Percentiles rank a stretch among this genome's conserved stretches.
phyloP scores from a whole-genome alignment of 2,329 filamentous ascomycete species.

The Teratosphaeriaceae sp. region DNA sequence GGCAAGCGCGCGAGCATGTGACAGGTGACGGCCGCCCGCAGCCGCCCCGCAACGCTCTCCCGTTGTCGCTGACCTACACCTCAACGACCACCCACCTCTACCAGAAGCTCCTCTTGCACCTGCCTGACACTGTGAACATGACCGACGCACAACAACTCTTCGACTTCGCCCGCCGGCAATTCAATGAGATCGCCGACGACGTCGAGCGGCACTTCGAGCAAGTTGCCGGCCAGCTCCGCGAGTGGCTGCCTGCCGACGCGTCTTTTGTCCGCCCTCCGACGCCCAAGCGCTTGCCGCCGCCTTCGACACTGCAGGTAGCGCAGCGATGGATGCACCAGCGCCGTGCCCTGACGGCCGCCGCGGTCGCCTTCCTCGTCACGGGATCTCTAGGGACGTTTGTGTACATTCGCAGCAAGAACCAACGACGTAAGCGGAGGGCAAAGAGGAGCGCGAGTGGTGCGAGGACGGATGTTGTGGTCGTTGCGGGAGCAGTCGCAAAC shows the following conservation, averaged over 20 bases:
- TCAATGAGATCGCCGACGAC: constrained; percentile 63
- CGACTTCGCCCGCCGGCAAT: constrained; percentile 28
- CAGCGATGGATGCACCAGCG: constrained; percentile 68
- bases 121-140: no score
- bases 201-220: constrained; percentile 76
- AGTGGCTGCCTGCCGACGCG: constrained; percentile 65
- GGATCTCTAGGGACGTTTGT: constrained; percentile 41
- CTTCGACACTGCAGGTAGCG: constrained; percentile 48
- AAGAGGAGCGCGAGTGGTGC: constrained; percentile 75
- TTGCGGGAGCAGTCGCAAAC: constrained; percentile 81
- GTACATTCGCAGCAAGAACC: constrained; percentile 54
- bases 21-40: no score
- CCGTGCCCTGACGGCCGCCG: constrained; percentile 64
- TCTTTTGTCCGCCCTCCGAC: constrained; percentile 52
- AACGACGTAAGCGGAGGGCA: constrained; percentile 63
- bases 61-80: no score
- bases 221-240: constrained; percentile 63
- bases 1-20: no score
- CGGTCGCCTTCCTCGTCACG: constrained; percentile 65
- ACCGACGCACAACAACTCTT: constrained; percentile 32
- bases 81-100: no score
- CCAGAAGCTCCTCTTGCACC: no score
- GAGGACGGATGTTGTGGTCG: constrained; percentile 76
- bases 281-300: constrained; percentile 35
- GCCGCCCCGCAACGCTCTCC: no score